Conservation (phyloP, 176 grass and related monocot genomes). For the Musa beccarii region DNA sequence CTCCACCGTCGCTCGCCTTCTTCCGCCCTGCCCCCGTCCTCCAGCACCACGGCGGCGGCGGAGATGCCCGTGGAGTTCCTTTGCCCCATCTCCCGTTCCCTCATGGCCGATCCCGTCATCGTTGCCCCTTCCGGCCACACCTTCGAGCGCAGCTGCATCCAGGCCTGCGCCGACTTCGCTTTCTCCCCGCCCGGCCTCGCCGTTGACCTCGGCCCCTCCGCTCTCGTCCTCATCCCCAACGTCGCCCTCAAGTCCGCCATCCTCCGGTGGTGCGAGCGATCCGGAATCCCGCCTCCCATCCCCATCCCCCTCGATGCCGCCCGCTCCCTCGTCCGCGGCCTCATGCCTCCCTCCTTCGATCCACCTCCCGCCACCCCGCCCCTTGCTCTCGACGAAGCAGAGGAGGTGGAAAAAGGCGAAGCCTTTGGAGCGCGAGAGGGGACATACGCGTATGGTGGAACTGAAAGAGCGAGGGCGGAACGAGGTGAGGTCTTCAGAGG, state of each 20-base stretch:
- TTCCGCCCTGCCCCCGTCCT: background rate
- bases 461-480: background rate
- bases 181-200: conserved; percentile 28
- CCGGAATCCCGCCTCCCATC: conserved; percentile 15
- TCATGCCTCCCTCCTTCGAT: conserved; percentile 10
- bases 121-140: conserved; percentile 27
- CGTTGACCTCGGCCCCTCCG: background rate
- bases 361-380: background rate
- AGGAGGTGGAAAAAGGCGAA: background rate
- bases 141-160: conserved; percentile 44
- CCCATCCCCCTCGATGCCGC: conserved; percentile 23
- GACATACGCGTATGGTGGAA: background rate
- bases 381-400: background rate
- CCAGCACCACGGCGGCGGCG: background rate
- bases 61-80: conserved; percentile 25
- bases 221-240: conserved; percentile 30
- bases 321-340: conserved; percentile 10
- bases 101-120: conserved; percentile 48
- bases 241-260: conserved; percentile 28
- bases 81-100: conserved; percentile 34
- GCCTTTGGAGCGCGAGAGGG: background rate
- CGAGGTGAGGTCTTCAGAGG: background rate
- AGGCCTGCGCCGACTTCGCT: conserved; percentile 29
- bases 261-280: conserved; percentile 32
- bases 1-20: background rate